phyloP scores from a whole-genome alignment of 805 yeast species.

The Yamadazyma philogaea region DNA sequence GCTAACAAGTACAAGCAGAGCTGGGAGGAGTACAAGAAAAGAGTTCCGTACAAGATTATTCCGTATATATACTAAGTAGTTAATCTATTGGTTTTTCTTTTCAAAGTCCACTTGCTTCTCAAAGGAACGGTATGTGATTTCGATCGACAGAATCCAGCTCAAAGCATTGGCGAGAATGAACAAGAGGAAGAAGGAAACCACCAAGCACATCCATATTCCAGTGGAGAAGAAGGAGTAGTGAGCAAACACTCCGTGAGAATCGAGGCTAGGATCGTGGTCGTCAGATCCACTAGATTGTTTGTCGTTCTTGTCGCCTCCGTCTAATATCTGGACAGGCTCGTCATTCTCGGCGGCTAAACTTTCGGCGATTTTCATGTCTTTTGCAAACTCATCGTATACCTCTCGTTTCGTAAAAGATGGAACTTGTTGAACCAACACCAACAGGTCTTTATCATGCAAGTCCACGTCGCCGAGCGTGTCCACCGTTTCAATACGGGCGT shows the following conservation, averaged over 20 bases:
- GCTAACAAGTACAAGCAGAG: constrained; percentile 76
- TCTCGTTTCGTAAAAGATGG: constrained; percentile 6
- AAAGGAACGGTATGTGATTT: constrained; percentile 78
- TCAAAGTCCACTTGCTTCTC: constrained; percentile 61
- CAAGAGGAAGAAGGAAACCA: constrained; percentile 62
- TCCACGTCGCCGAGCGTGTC: constrained; percentile 1
- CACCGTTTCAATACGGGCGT: background rate
- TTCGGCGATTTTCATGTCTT: constrained; percentile 33
- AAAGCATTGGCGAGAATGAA: constrained; percentile 59
- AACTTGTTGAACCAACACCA: constrained; percentile 9
- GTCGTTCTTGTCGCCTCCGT: constrained; percentile 5
- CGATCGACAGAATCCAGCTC: constrained; percentile 65
- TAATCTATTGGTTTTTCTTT: constrained; percentile 43
- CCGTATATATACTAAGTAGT: constrained; percentile 70
- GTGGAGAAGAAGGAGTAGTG: constrained; percentile 71
- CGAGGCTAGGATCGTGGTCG: background rate
- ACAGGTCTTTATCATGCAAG: constrained; percentile 1
- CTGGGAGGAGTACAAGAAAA: constrained; percentile 78
- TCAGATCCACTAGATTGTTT: background rate
- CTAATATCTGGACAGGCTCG: constrained; percentile 20
- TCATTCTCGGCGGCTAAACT: constrained; percentile 26
- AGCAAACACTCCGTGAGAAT: constrained; percentile 39
- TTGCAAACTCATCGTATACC: constrained; percentile 22
- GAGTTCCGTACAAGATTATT: constrained; percentile 85
- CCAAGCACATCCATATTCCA: constrained; percentile 73